Base-by-base conservation (phyloP, 176 grass and related monocot genomes). In the Sorghum bicolor region DNA sequence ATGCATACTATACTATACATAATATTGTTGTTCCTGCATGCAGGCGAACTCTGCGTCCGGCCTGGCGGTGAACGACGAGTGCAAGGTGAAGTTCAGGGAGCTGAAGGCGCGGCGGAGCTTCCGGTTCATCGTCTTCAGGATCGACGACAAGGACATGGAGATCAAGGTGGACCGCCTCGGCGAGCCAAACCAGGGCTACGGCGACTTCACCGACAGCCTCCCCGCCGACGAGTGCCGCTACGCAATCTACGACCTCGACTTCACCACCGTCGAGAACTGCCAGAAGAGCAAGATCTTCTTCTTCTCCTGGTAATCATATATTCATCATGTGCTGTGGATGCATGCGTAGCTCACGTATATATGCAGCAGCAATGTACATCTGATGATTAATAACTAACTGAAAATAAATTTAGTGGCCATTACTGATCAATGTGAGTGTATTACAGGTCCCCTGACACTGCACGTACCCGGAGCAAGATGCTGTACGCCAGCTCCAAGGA, bases 201-300 rank as follows among this genome's bases (percentile, higher is more conserved):
- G 88, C 10, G 88, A 95, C 60, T 95, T 95, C 88, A 72, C 93
- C 61, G 83, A 87, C 50, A 69, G 44, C 85, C 85, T 95, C 67
- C 93, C 93, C 22, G 64, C 90, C 9, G 80, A 95, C 15, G 88
- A 92, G 74, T 95, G 93, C 86, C 90, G 93, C 80, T 95, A 95
- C 76, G 93, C 93, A 28, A 91, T 95, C 55, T 95, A 90, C 34
- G 93, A 95, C 64, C 89, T 96, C 71, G 94, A 97, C 84, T 97
- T 97, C 84, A 79, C 87, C 65, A 86, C 94, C 63, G 74, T 67
- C 10, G 94, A 97, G 90, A 94, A 97, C 89, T 97, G 94, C 80
- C 94, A 97, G 87, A 97, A 97, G 85, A 97, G 94, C 94, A 97
- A 97, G 87, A 94, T 97, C 80, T 92, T 97, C 89, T 97, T 97